Conservation (phyloP, 495 filamentous ascomycete genomes). For the Neurospora sublineolata region DNA sequence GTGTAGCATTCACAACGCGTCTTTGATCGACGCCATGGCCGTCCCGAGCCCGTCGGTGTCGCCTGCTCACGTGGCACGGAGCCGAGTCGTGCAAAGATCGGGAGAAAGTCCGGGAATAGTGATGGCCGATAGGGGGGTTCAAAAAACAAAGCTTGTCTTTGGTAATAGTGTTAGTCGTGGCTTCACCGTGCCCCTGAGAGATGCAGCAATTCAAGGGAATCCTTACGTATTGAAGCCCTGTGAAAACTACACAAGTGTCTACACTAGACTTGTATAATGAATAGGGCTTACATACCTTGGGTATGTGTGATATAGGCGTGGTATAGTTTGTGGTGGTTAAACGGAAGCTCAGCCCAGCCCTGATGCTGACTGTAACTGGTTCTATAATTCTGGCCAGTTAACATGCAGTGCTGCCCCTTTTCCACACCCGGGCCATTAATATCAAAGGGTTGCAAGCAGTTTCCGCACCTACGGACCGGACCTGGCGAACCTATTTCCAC, state of each 20-base stretch:
- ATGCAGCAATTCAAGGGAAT: background rate
- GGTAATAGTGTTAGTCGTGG: background rate
- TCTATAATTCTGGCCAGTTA: background rate
- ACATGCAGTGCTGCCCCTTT: background rate
- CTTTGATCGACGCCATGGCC: background rate
- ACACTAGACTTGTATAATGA: background rate
- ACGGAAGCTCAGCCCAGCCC: background rate
- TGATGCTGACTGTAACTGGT: background rate
- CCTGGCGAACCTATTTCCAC: background rate
- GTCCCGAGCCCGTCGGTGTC: background rate
- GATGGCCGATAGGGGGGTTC: background rate
- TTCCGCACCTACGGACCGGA: background rate
- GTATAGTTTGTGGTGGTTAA: background rate
- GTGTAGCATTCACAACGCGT: background rate
- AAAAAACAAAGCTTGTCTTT: background rate
- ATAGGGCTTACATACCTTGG: background rate
- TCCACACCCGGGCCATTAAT: background rate
- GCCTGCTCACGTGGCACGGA: slow-evolving; percentile 7
- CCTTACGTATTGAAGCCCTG: background rate
- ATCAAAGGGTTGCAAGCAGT: background rate
- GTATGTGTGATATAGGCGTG: background rate
- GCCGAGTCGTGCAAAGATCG: background rate
- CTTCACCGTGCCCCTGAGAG: background rate
- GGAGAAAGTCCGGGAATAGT: background rate
- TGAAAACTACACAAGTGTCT: background rate